Conservation (phyloP, 345 rosid species). For the Dipteronia dyeriana region DNA sequence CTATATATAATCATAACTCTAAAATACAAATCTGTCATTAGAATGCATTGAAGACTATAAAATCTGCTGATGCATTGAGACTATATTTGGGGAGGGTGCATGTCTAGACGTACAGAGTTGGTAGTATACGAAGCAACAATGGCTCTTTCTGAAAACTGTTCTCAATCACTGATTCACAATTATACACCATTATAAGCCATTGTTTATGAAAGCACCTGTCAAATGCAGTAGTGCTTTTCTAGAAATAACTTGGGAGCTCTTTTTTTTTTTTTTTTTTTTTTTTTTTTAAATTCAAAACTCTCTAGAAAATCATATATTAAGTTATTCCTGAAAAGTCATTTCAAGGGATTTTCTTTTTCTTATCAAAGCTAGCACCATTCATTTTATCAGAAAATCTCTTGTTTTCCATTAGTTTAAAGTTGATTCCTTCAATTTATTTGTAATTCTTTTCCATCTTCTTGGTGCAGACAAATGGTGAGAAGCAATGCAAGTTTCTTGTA, state of each 20-base stretch:
- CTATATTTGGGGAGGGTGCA: not conserved
- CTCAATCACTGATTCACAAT: not conserved
- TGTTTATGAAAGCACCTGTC: slow-evolving; percentile 8
- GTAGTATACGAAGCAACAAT: too few relatives aligned
- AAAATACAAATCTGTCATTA: not conserved
- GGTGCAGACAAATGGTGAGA: slow-evolving; percentile 78
- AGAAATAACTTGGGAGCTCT: too few relatives aligned
- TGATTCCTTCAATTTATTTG: slow-evolving; percentile 5
- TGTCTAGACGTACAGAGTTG: not conserved
- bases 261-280: too few relatives aligned
- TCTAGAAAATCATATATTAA: too few relatives aligned
- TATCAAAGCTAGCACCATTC: too few relatives aligned
- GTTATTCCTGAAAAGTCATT: too few relatives aligned
- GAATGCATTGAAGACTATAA: too few relatives aligned
- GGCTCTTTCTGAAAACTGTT: not conserved
- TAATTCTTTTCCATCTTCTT: slow-evolving; percentile 11
- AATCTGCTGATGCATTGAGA: not conserved
- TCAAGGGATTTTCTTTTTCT: too few relatives aligned
- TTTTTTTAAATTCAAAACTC: too few relatives aligned
- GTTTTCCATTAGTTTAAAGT: not conserved
- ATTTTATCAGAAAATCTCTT: too few relatives aligned
- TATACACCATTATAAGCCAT: not conserved
- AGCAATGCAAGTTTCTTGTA: slow-evolving; percentile 67
- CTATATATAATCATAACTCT: not conserved
- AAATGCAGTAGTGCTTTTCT: too few relatives aligned